phyloP scores from a whole-genome alignment of 805 yeast species.

The Schwanniomyces pseudopolymorphus region DNA sequence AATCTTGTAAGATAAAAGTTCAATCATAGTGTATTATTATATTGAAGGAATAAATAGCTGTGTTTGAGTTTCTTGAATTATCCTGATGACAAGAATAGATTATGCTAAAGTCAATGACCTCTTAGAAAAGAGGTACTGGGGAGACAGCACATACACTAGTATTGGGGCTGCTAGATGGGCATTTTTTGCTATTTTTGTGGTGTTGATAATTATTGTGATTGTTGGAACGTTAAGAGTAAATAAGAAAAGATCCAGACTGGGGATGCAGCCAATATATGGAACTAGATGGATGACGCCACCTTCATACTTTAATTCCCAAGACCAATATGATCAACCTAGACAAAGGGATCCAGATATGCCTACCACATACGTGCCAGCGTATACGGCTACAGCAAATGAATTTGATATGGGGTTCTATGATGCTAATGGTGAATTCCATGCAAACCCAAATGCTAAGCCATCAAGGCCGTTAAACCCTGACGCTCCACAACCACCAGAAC shows the following conservation, averaged over 20 bases:
- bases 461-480: conserved; percentile 5
- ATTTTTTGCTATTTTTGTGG: conserved; percentile 59
- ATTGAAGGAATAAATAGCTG: not conserved
- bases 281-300: conserved; percentile 91
- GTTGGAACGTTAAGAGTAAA: conserved; percentile 55
- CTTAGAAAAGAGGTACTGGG: conserved; percentile 12
- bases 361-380: conserved; percentile 60
- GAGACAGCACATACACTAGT: conserved; percentile 9
- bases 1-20: not conserved
- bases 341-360: conserved; percentile 40
- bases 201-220: conserved; percentile 46
- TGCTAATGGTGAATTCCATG: conserved; percentile 47
- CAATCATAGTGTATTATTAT: not conserved
- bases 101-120: not conserved
- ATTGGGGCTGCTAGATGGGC: conserved; percentile 58
- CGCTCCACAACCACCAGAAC: conserved; percentile 16
- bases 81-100: conserved; percentile 1
- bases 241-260: conserved; percentile 47
- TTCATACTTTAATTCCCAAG: conserved; percentile 64
- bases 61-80: not conserved
- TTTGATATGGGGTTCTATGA: conserved; percentile 81
- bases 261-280: conserved; percentile 64
- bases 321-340: conserved; percentile 48
- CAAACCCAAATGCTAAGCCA: conserved; percentile 30
- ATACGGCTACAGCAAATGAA: conserved; percentile 64